Evolutionary conservation across 768 basidiomycete genomes (phyloP).

Genomic region (Suillus discolor): DNA sequence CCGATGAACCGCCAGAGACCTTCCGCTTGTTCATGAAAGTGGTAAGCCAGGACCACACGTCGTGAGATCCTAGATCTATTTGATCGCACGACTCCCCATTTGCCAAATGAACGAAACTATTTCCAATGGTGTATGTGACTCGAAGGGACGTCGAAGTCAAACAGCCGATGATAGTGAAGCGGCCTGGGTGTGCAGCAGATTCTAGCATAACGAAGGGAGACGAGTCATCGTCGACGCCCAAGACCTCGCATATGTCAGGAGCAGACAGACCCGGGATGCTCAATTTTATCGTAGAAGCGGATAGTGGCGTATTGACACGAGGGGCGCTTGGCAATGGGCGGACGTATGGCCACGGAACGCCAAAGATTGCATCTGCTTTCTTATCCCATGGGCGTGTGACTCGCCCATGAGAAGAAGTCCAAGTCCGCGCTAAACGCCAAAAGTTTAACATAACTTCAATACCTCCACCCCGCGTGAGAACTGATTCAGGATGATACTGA

Average conservation of each 20-base stretch:
- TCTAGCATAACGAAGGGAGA: slow-evolving; percentile 74
- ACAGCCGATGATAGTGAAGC: slow-evolving; percentile 71
- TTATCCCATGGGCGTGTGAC: slow-evolving; percentile 44
- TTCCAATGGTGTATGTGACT: slow-evolving; percentile 59
- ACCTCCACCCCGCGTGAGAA: slow-evolving; percentile 70
- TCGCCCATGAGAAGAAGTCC: slow-evolving; percentile 48
- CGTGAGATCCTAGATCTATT: slow-evolving; percentile 48
- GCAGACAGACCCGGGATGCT: slow-evolving; percentile 45
- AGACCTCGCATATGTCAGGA: slow-evolving; percentile 57
- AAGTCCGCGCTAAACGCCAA: slow-evolving; percentile 65
- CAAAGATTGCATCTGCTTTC: slow-evolving; percentile 39
- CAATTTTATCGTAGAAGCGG: slow-evolving; percentile 38
- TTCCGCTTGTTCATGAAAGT: slow-evolving; percentile 62
- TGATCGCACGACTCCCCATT: slow-evolving; percentile 35
- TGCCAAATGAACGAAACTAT: slow-evolving; percentile 48
- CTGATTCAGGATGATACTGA: slow-evolving; percentile 89
- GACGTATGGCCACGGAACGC: slow-evolving; percentile 60
- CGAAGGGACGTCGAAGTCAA: slow-evolving; percentile 54
- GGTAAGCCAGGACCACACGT: slow-evolving; percentile 77
- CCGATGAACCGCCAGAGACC: slow-evolving; percentile 47
- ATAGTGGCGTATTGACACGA: slow-evolving; percentile 13
- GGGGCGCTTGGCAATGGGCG: slow-evolving; percentile 27
- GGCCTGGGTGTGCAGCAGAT: slow-evolving; percentile 75
- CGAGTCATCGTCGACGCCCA: slow-evolving; percentile 59
- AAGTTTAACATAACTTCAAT: slow-evolving; percentile 72